Base-by-base conservation (phyloP, 306 rosid genomes). In the Pyrus communis region DNA sequence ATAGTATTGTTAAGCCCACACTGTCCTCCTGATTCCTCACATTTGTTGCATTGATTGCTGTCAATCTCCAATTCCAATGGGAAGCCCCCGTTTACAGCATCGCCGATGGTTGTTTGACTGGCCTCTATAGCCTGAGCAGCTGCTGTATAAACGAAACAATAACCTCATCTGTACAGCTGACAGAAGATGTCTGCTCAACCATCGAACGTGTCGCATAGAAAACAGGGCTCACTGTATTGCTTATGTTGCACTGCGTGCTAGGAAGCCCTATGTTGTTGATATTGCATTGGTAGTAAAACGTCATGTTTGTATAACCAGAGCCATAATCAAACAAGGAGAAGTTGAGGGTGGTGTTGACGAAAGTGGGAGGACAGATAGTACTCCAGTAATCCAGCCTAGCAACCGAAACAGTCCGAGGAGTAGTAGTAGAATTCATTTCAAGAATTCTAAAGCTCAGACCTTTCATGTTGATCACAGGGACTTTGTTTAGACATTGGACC, bases 371-470 rank as follows among this genome's bases (percentile, higher is more conserved):
- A 55, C 84, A 81, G 10, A 71, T 0, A 19, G 2, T 52, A 0
- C 1, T 0, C 80, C 71, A 21, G 23, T 76, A 81, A 22, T 81
- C 84, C 8, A 17, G 1, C 61, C 84, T 76, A 0, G 74, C 75
- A 70, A 76, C 75, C 11, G 0, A 42, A 0, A 81, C 69, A 0
- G 45, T 15, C 0, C 28, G 17, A 42, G 61, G 0, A n/a, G 0
- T 35, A 35, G 40, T 5, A 0, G 40, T 15, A n/a, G n/a, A n/a
- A 0, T 30, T 30, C 33, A 30, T 38, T 15, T n/a, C 3, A 5
- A 81, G 23, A 18, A 81, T 25, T 63, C 70, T 49, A 59, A 25
- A 76, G 0, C 5, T 5, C 12, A 71, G 5, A 0, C 7, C 18
- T 17, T 0, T 1, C 12, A 76, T 76, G 21, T 9, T 31, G 42